These are phyloP conservation scores for Parafenestella ontariensis DNA, from an alignment of 2,329 filamentous ascomycete species.

Conservation along the genomic window DNA sequence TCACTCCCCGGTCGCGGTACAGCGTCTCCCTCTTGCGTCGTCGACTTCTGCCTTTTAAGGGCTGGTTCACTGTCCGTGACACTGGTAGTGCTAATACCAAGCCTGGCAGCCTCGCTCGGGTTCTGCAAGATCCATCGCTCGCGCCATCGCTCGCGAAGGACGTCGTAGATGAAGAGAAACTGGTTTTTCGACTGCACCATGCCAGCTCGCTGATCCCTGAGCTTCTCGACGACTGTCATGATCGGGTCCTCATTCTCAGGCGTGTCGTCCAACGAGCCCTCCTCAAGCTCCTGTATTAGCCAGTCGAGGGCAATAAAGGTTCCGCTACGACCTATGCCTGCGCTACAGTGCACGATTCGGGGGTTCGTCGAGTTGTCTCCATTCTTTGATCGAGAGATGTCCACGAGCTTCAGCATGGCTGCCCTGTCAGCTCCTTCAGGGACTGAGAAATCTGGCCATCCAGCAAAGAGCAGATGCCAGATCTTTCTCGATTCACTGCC, in stretches of 20 bases:
- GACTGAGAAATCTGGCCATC: conserved; percentile 90
- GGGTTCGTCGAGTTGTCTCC: conserved; percentile 63
- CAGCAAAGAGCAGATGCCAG: conserved; percentile 84
- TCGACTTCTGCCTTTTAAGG: conserved; percentile 39
- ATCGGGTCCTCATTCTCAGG: conserved; percentile 70
- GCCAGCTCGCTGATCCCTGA: conserved; percentile 86
- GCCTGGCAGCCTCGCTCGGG: conserved; percentile 35
- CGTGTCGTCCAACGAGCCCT: conserved; percentile 67
- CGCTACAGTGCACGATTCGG: conserved; percentile 76
- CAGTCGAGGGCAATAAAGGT: conserved; percentile 98
- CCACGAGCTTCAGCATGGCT: conserved; percentile 73
- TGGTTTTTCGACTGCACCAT: conserved; percentile 95
- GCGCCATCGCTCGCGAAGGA: conserved; percentile 76
- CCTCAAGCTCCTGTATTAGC: conserved; percentile 79
- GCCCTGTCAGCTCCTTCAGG: conserved; percentile 72
- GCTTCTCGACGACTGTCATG: conserved; percentile 76
- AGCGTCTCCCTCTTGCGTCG: conserved; percentile 17
- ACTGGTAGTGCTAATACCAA: conserved; percentile 24
- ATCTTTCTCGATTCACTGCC: conserved; percentile 67
- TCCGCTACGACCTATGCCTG: conserved; percentile 90
- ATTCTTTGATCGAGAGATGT: conserved; percentile 68
- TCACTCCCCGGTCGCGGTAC: conserved; percentile 2
- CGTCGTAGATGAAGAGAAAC: conserved; percentile 87
- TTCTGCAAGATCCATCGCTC: conserved; percentile 54
- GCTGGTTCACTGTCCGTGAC: conserved; percentile 26